Base-by-base conservation (phyloP, 345 rosid species). In the Cardiospermum halicacabum region DNA sequence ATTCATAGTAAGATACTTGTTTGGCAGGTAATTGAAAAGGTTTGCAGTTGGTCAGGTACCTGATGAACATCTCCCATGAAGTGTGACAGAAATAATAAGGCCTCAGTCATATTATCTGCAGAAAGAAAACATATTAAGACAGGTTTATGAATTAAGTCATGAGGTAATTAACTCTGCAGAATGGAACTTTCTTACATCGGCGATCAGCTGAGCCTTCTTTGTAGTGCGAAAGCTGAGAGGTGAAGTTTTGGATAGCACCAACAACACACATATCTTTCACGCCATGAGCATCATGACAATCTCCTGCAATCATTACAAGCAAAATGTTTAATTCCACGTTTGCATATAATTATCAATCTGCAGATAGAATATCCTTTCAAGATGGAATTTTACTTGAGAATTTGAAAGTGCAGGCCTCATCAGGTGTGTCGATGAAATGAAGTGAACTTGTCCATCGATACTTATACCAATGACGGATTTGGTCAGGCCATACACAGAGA, bases 21-120 rank as follows among this genome's bases (percentile, higher is more conserved):
- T 56, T 11, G 7, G 36, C 9, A 32, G 5, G 24, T 8, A 26
- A 21, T 5, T 18, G 25, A 21, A 47, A 15, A 69, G n/a, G 37
- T 25, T 51, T 24, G 27, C 12, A 21, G 37, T 43, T 57, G 25
- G 15, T 48, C 19, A 40, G 11, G 49, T 66, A 88, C 96, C 96
- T 92, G 97, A 69, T 90, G 96, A 59, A 93, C 75, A 68, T 90
- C 98, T 67, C 98, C 98, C 88, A 89, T 83, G 80, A 89, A 92
- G 67, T 92, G 97, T 15, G 98, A 88, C 70, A 90, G 74, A 80
- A 93, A 93, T 64, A 93, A 58, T 68, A 93, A 74, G 47, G 98
- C 94, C 72, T 93, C 98, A 0, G 98, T 93, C 86, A 93, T 80
- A 69, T 90, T 92, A 78, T 89, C 98, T 92, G 76, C 70, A 42